A percentile compares a stretch with the other conserved stretches of the same genome.
Evolutionary conservation across 345 rosid species (phyloP).

Genomic region (Chamaenerion angustifolium): DNA sequence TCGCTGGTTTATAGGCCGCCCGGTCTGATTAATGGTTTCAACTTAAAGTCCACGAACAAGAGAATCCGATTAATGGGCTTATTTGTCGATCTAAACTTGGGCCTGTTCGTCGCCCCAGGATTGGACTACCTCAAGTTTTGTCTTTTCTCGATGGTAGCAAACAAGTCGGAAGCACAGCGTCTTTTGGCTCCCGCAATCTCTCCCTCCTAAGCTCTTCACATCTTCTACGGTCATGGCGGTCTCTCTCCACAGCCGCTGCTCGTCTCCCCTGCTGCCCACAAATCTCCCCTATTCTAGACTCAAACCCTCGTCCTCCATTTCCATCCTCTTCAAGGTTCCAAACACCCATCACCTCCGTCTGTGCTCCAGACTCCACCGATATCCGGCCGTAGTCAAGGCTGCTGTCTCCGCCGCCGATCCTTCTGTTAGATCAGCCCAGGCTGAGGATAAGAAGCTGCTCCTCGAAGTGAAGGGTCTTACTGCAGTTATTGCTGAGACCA

Average conservation of each 20-base stretch:
- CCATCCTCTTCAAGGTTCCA: slow-evolving; percentile 1
- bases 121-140: too few species aligned
- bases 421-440: slow-evolving; percentile 13
- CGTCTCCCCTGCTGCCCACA: slow-evolving; percentile 1
- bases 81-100: too few species aligned
- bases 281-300: slow-evolving; percentile 1
- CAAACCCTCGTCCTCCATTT: neutral
- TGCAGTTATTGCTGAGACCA: slow-evolving; percentile 64
- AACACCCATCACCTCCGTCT: slow-evolving; percentile 1
- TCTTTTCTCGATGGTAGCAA: too few species aligned
- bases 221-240: slow-evolving; percentile 4
- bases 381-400: slow-evolving; percentile 8
- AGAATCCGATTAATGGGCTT: too few species aligned
- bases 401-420: slow-evolving; percentile 17
- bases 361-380: neutral
- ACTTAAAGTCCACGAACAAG: too few species aligned
- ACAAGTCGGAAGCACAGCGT: too few species aligned
- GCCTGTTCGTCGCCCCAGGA: too few species aligned
- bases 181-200: neutral
- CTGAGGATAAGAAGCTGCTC: slow-evolving; percentile 33
- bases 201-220: neutral
- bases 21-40: too few species aligned
- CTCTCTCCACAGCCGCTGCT: neutral
- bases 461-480: slow-evolving; percentile 71
- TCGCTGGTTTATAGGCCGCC: too few species aligned